phyloP scores from a whole-genome alignment of 164 flowering plant genomes.

The Umbilicus rupestris region DNA sequence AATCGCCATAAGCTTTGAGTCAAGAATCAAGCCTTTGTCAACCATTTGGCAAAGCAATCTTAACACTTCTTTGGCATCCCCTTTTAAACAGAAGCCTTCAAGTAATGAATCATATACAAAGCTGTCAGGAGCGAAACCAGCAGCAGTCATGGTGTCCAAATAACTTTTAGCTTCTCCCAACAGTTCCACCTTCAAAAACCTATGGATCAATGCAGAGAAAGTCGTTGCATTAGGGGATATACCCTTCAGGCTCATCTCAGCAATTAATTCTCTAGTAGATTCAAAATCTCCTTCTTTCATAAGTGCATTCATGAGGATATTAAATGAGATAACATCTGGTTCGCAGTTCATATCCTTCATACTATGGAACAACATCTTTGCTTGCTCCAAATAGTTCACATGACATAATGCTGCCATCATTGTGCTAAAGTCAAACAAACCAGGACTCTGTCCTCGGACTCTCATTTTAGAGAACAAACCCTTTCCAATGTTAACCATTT shows the following conservation, averaged over 20 bases:
- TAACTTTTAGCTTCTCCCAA: slow-evolving; percentile 50
- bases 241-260: slow-evolving; percentile 41
- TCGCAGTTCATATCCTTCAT: slow-evolving; percentile 32
- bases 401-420: slow-evolving; percentile 44
- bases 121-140: slow-evolving; percentile 36
- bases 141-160: slow-evolving; percentile 41
- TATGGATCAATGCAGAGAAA: slow-evolving; percentile 41
- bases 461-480: slow-evolving; percentile 42
- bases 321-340: slow-evolving; percentile 46
- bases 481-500: slow-evolving; percentile 43
- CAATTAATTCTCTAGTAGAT: slow-evolving; percentile 30
- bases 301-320: slow-evolving; percentile 40
- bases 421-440: slow-evolving; percentile 36
- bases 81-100: slow-evolving; percentile 33
- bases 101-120: slow-evolving; percentile 48
- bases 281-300: slow-evolving; percentile 42
- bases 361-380: slow-evolving; percentile 36
- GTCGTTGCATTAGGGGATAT: slow-evolving; percentile 43
- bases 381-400: slow-evolving; percentile 41
- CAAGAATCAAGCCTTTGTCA: slow-evolving; percentile 35
- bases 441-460: slow-evolving; percentile 29
- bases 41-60: slow-evolving; percentile 54
- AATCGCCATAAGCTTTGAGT: slow-evolving; percentile 33
- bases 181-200: slow-evolving; percentile 37
- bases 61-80: slow-evolving; percentile 38